Conservation (phyloP, 345 rosid species). For the Angophora floribunda region DNA sequence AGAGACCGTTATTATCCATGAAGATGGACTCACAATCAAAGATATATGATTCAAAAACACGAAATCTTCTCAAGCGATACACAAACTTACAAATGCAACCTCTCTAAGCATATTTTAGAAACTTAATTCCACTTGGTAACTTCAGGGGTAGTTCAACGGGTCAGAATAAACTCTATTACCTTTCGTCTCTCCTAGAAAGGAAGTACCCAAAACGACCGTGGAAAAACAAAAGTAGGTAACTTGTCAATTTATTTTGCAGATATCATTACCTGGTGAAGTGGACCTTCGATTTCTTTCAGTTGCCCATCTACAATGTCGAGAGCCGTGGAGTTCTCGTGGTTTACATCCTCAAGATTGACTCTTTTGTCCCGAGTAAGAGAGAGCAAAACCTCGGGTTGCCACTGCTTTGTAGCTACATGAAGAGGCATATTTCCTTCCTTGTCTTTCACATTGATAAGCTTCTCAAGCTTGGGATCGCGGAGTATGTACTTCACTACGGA, state of each 20-base stretch:
- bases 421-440: neutral
- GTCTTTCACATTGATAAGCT: neutral
- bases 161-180: neutral
- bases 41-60: no score
- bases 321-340: accelerated
- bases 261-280: neutral
- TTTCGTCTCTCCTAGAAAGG: neutral
- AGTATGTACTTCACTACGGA: neutral
- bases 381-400: neutral
- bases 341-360: neutral
- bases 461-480: neutral
- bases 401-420: neutral
- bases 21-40: neutral
- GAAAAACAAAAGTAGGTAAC: neutral
- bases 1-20: neutral
- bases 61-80: no score
- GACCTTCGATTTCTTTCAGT: neutral
- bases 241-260: neutral
- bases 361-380: neutral
- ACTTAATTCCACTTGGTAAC: neutral
- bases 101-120: accelerated
- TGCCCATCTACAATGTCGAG: neutral
- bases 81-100: neutral
- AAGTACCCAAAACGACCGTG: neutral
- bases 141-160: neutral